Evolutionary conservation across 1,284 basidiomycete genomes (phyloP), one percentile per base, ranked within the genome.

Genomic region (Cystobasidium slooffiae): DNA sequence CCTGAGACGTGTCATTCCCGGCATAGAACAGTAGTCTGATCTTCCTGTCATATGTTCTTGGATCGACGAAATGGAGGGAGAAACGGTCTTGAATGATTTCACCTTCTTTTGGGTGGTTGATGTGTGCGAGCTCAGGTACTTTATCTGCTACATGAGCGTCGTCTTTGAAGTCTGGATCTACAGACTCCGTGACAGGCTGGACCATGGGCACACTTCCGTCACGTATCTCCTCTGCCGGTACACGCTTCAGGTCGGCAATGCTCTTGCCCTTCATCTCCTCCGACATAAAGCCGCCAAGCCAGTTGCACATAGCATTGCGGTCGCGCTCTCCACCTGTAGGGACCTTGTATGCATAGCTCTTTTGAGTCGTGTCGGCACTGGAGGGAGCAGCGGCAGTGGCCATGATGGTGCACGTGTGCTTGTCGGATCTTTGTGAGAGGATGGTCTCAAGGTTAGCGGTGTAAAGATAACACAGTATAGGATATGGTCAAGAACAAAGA

Each of bases 31-130:
- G 14, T 3, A 65, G 20, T 16, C 63, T n/a, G 22, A 65, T 65
- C 46, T 49, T 52, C 46, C 41, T 51, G 24, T 24, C 24, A 3
- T 14, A 20, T 8, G 12, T 14, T 3, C n/a, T 39, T 1, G 63
- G 63, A 65, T 65, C 22, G 6, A 65, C 63, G 41, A 47, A 65
- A 37, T 65, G 63, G n/a, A 65, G 31, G n/a, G 20, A 18, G 20
- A 65, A 65, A 10, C 39, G 7, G 10, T 49, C 46, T n/a, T 37
- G 24, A n/a, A 65, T 51, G 49, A 39, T 9, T 18, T 65, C 46
- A 24, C 63, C 63, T 24, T 49, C 39, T 49, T 37, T n/a, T 22
- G 63, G 63, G 16, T 24, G 24, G 18, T 65, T 65, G 10, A 65
- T 51, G 49, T 65, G 63, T 8, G 44, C 46, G 7, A 65, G 49